Base-by-base conservation (phyloP, 345 rosid species). In the Lenwebbia sp. region DNA sequence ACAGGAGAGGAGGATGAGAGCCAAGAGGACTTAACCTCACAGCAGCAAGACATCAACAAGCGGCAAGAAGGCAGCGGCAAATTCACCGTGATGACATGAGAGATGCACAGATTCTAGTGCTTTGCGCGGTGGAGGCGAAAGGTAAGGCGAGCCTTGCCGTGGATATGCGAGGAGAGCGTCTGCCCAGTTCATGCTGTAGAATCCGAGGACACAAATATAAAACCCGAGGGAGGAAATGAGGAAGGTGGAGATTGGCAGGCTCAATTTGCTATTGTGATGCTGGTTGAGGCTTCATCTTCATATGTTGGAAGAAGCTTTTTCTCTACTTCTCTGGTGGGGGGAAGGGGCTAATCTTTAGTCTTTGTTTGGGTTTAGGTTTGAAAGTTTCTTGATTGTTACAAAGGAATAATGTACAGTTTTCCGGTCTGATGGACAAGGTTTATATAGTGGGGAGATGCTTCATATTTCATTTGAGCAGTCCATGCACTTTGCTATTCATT, bases 351-450 rank as follows among this genome's bases (percentile, higher is more conserved):
- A 13, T 49, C 50, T 44, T 82, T 58, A 3, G n/a, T 30, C 40
- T 82, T 76, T 74, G 83, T 40, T 62, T 62, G 82, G 52, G 13
- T 54, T 54, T 82, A 30, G 81, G 81, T 33, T 37, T 65, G 57
- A 15, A 86, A 37, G 65, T 52, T 87, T 85, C 40, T 83, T 78
- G 83, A 82, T 56, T 86, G 82, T 37, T 83, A 84, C 65, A 26
- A 49, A 58, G 17, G 88, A 7, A 54, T 54, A 90, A 89, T 93
- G 94, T 92, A 92, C 92, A 91, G 95, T 88, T 89, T 83, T 83
- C 82, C 85, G 58, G 82, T 84, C 3, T 11, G 65, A 87, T 76
- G 47, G 83, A 54, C 51, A 53, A 49, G 28, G 30, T 52, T 41
- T 41, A n/a, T 53, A 85, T 40, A 14, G 53, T n/a, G 82, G 54